phyloP scores from a whole-genome alignment of 768 basidiomycete species.

The Crepidotus variabilis region DNA sequence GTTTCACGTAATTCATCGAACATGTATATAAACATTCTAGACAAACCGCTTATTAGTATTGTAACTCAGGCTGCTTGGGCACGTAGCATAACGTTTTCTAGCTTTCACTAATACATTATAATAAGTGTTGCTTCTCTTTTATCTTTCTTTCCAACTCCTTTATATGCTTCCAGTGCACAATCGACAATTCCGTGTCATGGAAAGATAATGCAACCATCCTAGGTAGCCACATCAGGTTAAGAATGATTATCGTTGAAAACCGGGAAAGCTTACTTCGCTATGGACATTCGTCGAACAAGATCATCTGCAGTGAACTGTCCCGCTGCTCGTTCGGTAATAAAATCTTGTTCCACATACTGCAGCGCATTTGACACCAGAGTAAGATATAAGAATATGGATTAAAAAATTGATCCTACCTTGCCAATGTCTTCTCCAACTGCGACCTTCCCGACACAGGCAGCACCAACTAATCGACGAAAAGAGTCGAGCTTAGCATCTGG shows the following conservation, averaged over 20 bases:
- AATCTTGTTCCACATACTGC: slow-evolving; percentile 76
- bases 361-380: neutral
- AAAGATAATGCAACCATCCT: slow-evolving; percentile 64
- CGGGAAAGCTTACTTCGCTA: slow-evolving; percentile 54
- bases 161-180: slow-evolving; percentile 59
- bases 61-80: neutral
- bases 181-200: slow-evolving; percentile 51
- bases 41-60: neutral
- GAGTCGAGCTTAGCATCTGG: slow-evolving; percentile 39
- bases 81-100: neutral
- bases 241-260: neutral
- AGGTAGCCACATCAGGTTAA: slow-evolving; percentile 6
- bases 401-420: slow-evolving; percentile 40
- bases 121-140: slow-evolving; percentile 13
- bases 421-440: slow-evolving; percentile 51
- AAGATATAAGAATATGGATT: neutral
- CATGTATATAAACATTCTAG: neutral
- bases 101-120: neutral
- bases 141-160: slow-evolving; percentile 56
- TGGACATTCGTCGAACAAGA: slow-evolving; percentile 61
- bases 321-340: slow-evolving; percentile 43
- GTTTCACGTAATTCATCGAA: slow-evolving; percentile 2
- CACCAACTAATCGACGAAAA: slow-evolving; percentile 58
- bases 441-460: slow-evolving; percentile 57
- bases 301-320: slow-evolving; percentile 49